Evolutionary conservation across 441 rosid genomes (phyloP).

Genomic region (Flueggea neowawraea): DNA sequence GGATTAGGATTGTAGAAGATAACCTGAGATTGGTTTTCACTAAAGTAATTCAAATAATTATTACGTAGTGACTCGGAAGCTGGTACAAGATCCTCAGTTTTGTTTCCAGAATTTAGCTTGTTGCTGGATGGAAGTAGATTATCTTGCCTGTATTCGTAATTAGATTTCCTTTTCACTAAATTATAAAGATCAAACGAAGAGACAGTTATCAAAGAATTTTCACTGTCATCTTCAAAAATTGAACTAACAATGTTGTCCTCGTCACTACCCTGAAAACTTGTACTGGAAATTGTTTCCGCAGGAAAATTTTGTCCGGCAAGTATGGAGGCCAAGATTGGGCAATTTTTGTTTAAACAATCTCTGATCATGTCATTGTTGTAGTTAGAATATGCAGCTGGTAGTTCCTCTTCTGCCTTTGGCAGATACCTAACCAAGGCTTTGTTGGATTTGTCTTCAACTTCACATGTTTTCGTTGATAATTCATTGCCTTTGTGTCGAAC

Average conservation of each 20-base stretch:
- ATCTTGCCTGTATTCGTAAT: conserved; percentile 6
- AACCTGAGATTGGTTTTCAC: conserved; percentile 19
- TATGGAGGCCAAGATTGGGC: conserved; percentile 32
- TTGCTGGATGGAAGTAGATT: conserved; percentile 6
- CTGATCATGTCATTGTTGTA: conserved; percentile 19
- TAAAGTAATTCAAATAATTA: no score
- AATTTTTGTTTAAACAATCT: conserved; percentile 26
- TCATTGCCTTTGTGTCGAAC: conserved; percentile 30
- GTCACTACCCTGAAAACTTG: conserved; percentile 25
- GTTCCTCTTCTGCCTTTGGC: conserved; percentile 14
- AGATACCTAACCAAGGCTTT: conserved; percentile 13
- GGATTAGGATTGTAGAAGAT: neutral
- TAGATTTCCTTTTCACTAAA: conserved; percentile 23
- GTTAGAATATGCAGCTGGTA: conserved; percentile 9
- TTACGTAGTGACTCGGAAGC: no score
- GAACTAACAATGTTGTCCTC: conserved; percentile 10
- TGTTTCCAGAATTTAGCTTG: conserved; percentile 4
- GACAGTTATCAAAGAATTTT: conserved; percentile 19
- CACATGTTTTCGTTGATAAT: conserved; percentile 19
- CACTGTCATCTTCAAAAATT: conserved; percentile 7
- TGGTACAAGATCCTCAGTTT: no score
- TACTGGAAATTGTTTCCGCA: conserved; percentile 21
- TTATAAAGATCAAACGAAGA: conserved; percentile 19
- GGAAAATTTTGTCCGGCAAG: conserved; percentile 26
- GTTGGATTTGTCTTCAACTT: conserved; percentile 9